Percentiles rank a stretch among this genome's conserved stretches.
phyloP scores from a whole-genome alignment of 129 eudicot species.

The Escallonia rubra region DNA sequence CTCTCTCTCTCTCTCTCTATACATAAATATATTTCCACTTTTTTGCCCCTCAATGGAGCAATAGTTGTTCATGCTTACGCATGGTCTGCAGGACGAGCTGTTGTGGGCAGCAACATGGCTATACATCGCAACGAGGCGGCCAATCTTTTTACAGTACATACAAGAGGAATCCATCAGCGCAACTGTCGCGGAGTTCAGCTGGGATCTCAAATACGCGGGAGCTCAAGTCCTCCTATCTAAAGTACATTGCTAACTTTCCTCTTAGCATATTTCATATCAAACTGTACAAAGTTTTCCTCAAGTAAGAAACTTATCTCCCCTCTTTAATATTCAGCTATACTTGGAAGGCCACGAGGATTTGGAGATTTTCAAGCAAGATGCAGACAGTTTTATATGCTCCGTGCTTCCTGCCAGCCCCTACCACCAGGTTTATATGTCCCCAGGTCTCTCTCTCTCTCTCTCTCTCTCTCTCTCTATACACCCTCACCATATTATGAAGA shows the following conservation, averaged over 20 bases:
- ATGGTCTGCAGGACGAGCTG: slow-evolving; percentile 66
- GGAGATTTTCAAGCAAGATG: slow-evolving; percentile 42
- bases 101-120: slow-evolving; percentile 93
- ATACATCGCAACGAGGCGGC: slow-evolving; percentile 45
- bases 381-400: slow-evolving; percentile 63
- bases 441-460: slow-evolving; percentile 30
- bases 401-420: slow-evolving; percentile 63
- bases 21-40: no score
- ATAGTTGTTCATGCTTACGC: not conserved
- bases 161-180: slow-evolving; percentile 53
- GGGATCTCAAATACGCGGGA: slow-evolving; percentile 92
- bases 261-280: no score
- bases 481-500: no score
- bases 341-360: slow-evolving; percentile 56
- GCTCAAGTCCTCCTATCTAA: slow-evolving; percentile 64
- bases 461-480: not conserved
- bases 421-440: slow-evolving; percentile 53
- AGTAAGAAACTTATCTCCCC: not conserved
- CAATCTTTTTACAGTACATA: slow-evolving; percentile 38
- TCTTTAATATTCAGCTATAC: slow-evolving; percentile 37
- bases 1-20: not conserved
- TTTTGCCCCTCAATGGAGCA: no score
- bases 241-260: slow-evolving; percentile 23
- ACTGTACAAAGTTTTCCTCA: no score
- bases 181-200: slow-evolving; percentile 58